Percentiles rank a stretch among this genome's conserved stretches.
These are phyloP conservation scores for Thelephora terrestris DNA, from an alignment of 1,284 basidiomycete genomes.

Conservation along the genomic window DNA sequence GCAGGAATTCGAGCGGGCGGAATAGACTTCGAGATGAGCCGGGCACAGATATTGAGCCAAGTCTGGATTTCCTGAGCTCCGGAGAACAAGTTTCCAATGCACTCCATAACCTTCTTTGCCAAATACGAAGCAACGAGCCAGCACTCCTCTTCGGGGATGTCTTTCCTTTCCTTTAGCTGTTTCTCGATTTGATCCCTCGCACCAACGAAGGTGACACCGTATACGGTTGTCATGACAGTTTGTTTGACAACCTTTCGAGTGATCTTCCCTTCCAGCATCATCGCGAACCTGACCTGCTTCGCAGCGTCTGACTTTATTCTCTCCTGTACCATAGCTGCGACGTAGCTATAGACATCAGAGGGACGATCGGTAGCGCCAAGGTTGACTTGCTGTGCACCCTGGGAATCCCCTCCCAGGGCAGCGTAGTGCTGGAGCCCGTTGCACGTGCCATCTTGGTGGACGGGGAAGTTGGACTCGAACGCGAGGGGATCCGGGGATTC, in stretches of 20 bases:
- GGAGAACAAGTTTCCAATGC: slow-evolving; percentile 88
- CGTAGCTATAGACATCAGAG: slow-evolving; percentile 93
- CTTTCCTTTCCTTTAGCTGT: slow-evolving; percentile 74
- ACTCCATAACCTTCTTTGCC: slow-evolving; percentile 67
- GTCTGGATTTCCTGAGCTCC: slow-evolving; percentile 89
- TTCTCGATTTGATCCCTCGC: slow-evolving; percentile 93
- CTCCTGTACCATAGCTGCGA: slow-evolving; percentile 75
- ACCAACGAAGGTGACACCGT: slow-evolving; percentile 94
- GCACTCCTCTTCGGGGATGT: slow-evolving; percentile 63
- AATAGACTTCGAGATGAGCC: slow-evolving; percentile 83
- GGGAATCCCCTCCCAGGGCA: slow-evolving; percentile 87
- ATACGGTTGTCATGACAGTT: slow-evolving; percentile 99
- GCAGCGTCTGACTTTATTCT: slow-evolving; percentile 39
- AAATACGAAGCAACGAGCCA: slow-evolving; percentile 80
- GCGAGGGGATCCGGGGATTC: slow-evolving; percentile 63
- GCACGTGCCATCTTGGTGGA: slow-evolving; percentile 98
- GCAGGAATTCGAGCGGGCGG: slow-evolving; percentile 64
- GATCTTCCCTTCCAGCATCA: slow-evolving; percentile 70
- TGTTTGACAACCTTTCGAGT: slow-evolving; percentile 97
- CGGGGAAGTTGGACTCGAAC: slow-evolving; percentile 73
- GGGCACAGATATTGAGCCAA: slow-evolving; percentile 81
- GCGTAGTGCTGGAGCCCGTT: slow-evolving; percentile 99
- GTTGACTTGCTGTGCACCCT: slow-evolving; percentile 92
- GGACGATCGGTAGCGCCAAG: slow-evolving; percentile 79
- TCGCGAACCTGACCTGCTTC: slow-evolving; percentile 47